Base-by-base conservation (phyloP, 768 basidiomycete species). In the Termitomyces sp. region DNA sequence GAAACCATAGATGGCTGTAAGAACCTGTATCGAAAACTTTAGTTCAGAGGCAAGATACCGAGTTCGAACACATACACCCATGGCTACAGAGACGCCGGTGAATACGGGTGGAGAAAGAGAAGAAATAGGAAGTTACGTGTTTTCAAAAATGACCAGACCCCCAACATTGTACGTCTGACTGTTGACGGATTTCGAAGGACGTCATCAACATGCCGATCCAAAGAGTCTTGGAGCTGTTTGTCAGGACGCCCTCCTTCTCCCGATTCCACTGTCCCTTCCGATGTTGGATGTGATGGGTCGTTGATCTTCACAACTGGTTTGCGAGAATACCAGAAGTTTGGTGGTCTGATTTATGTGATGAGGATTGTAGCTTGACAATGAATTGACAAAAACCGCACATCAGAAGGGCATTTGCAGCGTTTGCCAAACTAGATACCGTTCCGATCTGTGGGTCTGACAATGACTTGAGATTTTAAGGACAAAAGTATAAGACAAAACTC, bases 131-230 rank as follows among this genome's bases (percentile, higher is more conserved):
- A 83, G 47, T 60, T 71, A 87, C 87, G 92, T 53, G 92, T 95
- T 73, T 89, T 91, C 57, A 93, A 69, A 66, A 92, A 95, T 2
- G 86, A 80, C 89, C 91, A 90, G 3, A 93, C 73, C 4, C 92
- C 92, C 62, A 77, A 76, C 63, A 88, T 67, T 0, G 81, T 84
- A 17, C 86, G 79, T 55, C 80, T 77, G 54, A 80, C 70, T 62
- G 80, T 83, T 16, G 84, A 82, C 16, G 82, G 81, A 56, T 83
- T 81, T 17, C 75, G 76, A 5, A 95, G 76, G 2, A 91, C 82
- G 61, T 91, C 86, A 53, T 89, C 83, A 32, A 95, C 89, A 74
- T 93, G 91, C 29, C 79, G 77, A 70, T 93, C 91, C 8, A 93
- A 73, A 21, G 73, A 68, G 54, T 82, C 78, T 41, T 78, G 73